phyloP scores from a whole-genome alignment of 306 rosid genomes.

The Carpinus viminea region DNA sequence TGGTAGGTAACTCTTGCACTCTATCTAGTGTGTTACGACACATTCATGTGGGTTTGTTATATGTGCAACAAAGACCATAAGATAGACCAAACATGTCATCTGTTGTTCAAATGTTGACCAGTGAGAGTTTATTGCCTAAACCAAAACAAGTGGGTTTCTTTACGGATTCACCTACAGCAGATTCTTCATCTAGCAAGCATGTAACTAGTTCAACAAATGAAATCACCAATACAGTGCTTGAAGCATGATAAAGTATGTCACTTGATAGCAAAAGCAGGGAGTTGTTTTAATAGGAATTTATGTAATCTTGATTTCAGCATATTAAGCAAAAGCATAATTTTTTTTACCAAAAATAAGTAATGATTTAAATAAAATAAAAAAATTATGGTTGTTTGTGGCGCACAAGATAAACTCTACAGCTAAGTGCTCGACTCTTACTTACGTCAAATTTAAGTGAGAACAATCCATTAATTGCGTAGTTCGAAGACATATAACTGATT shows the following conservation, averaged over 20 bases:
- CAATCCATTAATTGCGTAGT: too few species aligned
- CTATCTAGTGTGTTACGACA: constrained; percentile 33
- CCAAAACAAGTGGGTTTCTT: constrained; percentile 54
- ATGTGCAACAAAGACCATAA: constrained; percentile 47
- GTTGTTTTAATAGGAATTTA: too few species aligned
- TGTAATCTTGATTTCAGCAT: too few species aligned
- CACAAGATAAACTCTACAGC: too few species aligned
- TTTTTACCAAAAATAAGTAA: too few species aligned
- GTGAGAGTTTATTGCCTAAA: constrained; percentile 39
- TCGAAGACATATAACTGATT: too few species aligned
- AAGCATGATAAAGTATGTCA: constrained; percentile 22
- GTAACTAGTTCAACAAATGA: constrained; percentile 28
- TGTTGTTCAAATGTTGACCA: constrained; percentile 48
- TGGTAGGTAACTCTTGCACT: constrained; percentile 5
- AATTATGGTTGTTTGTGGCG: too few species aligned
- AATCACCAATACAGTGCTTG: constrained; percentile 23
- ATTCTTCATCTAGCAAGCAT: constrained; percentile 13
- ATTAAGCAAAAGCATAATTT: too few species aligned
- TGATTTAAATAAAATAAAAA: too few species aligned
- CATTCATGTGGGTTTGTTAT: constrained; percentile 55
- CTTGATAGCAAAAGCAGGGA: background rate
- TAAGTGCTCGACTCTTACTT: too few species aligned
- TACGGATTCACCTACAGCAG: constrained; percentile 1
- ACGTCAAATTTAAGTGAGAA: too few species aligned
- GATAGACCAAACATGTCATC: constrained; percentile 60